A percentile compares a stretch with the other conserved stretches of the same genome.
Conservation (phyloP, 495 filamentous ascomycete species). For the Neurospora sp. region DNA sequence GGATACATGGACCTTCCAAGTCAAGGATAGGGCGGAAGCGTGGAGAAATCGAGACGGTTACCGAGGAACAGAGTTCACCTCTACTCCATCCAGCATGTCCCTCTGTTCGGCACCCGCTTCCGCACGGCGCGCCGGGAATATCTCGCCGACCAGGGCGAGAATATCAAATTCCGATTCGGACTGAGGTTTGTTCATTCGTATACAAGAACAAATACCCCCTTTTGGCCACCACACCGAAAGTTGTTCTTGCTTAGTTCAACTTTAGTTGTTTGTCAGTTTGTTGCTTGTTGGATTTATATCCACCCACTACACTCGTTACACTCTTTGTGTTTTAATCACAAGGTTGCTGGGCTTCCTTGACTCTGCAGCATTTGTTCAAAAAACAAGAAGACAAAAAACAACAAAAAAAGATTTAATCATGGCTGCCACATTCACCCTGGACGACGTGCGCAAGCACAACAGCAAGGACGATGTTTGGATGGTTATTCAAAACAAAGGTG, state of each 20-base stretch:
- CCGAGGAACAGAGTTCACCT: neutral
- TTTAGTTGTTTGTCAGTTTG: neutral
- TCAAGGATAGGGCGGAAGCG: neutral
- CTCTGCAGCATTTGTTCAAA: neutral
- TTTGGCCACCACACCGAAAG: neutral
- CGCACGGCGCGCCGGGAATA: neutral
- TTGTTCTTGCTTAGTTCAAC: neutral
- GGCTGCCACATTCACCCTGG: constrained; percentile 22
- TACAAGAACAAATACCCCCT: neutral
- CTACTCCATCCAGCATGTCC: neutral
- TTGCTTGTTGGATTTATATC: neutral
- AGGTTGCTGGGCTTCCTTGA: neutral
- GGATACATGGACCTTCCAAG: neutral
- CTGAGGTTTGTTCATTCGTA: neutral
- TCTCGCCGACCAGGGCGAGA: neutral
- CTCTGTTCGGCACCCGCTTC: neutral
- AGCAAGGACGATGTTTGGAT: constrained; percentile 47
- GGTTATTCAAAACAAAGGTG: constrained; percentile 47
- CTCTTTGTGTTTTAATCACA: neutral
- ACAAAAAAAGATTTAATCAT: neutral
- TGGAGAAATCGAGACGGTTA: neutral
- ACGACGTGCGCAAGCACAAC: constrained; percentile 44
- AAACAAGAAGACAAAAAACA: neutral
- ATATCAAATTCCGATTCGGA: neutral
- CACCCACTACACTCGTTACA: neutral